These are phyloP conservation scores for Vaccinium vitisidaea DNA, from an alignment of 148 eudicot species.

Conservation along the genomic window DNA sequence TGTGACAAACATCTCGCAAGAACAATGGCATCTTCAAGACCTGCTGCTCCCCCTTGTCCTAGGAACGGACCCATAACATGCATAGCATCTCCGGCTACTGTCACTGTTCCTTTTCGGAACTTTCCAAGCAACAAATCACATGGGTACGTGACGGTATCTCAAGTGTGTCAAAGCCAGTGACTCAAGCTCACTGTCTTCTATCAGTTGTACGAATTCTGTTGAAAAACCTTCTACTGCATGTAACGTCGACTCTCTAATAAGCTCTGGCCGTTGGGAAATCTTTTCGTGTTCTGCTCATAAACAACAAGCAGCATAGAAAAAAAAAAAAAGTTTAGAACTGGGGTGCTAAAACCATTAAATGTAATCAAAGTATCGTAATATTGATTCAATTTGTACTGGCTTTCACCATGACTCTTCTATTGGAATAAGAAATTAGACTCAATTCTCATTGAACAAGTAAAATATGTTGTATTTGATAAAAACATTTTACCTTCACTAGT, in stretches of 20 bases:
- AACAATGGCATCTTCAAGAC: constrained; percentile 58
- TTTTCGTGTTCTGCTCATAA: constrained; percentile 19
- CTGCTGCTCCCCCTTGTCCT: constrained; percentile 62
- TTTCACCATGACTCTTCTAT: too few relatives aligned
- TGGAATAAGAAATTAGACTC: background rate
- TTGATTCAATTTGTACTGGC: background rate
- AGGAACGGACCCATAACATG: constrained; percentile 66
- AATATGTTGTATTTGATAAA: background rate
- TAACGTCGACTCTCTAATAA: constrained; percentile 33
- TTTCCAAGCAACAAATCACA: background rate
- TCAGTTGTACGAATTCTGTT: constrained; percentile 27
- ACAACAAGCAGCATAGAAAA: background rate
- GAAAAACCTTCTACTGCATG: constrained; percentile 29
- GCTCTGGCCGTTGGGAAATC: constrained; percentile 29
- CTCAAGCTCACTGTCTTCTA: constrained; percentile 27
- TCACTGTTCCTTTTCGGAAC: constrained; percentile 30
- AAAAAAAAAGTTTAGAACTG: background rate
- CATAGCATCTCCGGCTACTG: constrained; percentile 39
- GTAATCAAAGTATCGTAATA: background rate
- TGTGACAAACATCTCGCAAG: constrained; percentile 44
- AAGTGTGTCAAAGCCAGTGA: constrained; percentile 36
- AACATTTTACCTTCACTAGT: background rate
- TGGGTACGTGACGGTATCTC: background rate
- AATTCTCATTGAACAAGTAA: background rate
- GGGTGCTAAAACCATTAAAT: background rate